Evolutionary conservation across 2,329 filamentous ascomycete genomes (phyloP).

Genomic region (Diaporthe citri): DNA sequence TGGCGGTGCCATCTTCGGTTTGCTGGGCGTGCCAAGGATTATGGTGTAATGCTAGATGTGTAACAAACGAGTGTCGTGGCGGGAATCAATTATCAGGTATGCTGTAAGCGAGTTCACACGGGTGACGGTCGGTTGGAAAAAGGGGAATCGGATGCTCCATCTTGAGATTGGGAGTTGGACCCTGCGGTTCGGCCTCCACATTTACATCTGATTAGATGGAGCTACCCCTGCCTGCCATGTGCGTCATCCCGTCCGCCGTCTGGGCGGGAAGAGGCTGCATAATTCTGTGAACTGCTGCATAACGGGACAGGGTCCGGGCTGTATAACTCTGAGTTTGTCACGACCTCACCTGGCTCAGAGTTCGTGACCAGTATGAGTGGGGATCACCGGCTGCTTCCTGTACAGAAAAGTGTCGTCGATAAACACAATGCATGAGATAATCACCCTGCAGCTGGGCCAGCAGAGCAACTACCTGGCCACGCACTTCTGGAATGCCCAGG

Average conservation of each 20-base stretch:
- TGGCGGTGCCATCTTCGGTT: conserved; percentile 13
- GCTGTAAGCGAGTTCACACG: background rate
- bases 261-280: conserved; percentile 33
- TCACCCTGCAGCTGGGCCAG: conserved; percentile 93
- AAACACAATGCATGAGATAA: conserved; percentile 87
- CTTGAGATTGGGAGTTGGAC: conserved; percentile 4
- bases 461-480: conserved; percentile 93
- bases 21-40: background rate
- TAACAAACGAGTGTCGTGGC: conserved; percentile 10
- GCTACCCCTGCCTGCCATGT: conserved; percentile 35
- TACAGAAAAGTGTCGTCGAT: background rate
- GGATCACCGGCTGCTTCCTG: no score
- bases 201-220: conserved; percentile 32
- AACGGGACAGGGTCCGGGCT: conserved; percentile 3
- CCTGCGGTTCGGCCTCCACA: conserved; percentile 24
- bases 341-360: background rate
- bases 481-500: conserved; percentile 98
- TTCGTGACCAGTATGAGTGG: background rate
- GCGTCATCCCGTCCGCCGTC: conserved; percentile 35
- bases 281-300: conserved; percentile 20
- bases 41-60: background rate
- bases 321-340: conserved; percentile 29
- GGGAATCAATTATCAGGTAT: background rate
- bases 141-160: background rate
- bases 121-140: background rate